These are phyloP conservation scores for Naegleria fowleri DNA, from an alignment of 208 protist genomes.

Conservation along the genomic window DNA sequence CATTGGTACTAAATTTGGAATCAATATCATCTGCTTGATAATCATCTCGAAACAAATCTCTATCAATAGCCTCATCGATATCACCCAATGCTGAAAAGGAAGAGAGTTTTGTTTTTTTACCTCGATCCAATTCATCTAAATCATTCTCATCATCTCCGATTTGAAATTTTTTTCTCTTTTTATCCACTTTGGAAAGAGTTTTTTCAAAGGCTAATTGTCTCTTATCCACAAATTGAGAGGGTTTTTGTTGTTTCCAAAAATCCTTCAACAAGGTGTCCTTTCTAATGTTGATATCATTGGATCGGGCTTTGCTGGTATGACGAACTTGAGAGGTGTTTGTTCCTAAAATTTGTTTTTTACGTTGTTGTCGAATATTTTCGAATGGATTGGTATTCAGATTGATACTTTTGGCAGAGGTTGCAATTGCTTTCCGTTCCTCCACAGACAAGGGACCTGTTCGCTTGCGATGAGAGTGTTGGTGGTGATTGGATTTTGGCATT, in stretches of 20 bases:
- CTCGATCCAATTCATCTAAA: neutral
- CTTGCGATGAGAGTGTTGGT: no score
- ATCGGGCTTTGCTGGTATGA: neutral
- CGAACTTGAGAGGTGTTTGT: neutral
- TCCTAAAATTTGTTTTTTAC: neutral
- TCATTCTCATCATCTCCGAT: neutral
- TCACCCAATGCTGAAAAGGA: neutral
- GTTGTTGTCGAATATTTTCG: neutral
- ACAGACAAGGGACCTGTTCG: neutral
- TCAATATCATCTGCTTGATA: neutral
- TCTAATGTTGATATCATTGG: neutral
- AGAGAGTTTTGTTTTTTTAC: neutral
- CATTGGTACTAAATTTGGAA: neutral
- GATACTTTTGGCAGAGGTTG: neutral
- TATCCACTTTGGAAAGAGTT: neutral
- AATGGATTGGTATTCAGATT: neutral
- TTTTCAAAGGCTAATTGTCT: neutral
- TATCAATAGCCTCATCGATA: neutral
- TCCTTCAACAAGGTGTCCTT: neutral
- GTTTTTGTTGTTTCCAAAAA: neutral
- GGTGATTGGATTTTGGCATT: neutral
- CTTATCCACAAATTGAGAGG: neutral
- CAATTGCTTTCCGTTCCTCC: neutral
- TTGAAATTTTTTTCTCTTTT: neutral
- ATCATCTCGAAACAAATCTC: neutral